These are phyloP conservation scores for Petrea volubilis DNA, from an alignment of 257 asterid species.

Conservation along the genomic window DNA sequence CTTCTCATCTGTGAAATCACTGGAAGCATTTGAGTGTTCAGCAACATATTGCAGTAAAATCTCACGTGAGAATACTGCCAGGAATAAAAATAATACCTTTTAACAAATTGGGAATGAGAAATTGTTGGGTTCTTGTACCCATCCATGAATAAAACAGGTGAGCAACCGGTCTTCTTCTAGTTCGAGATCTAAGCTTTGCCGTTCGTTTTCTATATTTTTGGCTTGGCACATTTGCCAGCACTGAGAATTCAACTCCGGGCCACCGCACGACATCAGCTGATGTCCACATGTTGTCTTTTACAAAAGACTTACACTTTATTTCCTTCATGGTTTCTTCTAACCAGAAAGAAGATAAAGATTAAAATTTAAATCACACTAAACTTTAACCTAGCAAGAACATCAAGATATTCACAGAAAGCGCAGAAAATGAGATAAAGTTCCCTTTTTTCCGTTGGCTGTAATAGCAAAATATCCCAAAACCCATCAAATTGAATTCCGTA, in stretches of 20 bases:
- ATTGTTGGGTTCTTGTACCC: slow-evolving; percentile 31
- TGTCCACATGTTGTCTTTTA: slow-evolving; percentile 69
- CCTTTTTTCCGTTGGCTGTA: slow-evolving; percentile 9
- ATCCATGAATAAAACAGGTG: slow-evolving; percentile 38
- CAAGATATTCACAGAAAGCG: background rate
- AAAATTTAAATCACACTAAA: slow-evolving; percentile 16
- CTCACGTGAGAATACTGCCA: slow-evolving; percentile 17
- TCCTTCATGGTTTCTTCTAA: slow-evolving; percentile 46
- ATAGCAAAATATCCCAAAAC: background rate
- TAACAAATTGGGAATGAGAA: slow-evolving; percentile 33
- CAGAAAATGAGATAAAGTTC: background rate
- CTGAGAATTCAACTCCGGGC: slow-evolving; percentile 46
- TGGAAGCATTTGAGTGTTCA: slow-evolving; percentile 87
- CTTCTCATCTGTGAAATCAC: slow-evolving; percentile 75
- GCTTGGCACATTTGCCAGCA: slow-evolving; percentile 43
- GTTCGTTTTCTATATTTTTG: slow-evolving; percentile 42
- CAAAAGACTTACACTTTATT: slow-evolving; percentile 35
- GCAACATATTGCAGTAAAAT: slow-evolving; percentile 49
- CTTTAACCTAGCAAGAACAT: slow-evolving; percentile 7
- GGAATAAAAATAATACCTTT: slow-evolving; percentile 61
- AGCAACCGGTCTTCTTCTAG: slow-evolving; percentile 45
- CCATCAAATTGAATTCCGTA: no score
- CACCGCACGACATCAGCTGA: slow-evolving; percentile 64
- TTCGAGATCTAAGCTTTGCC: slow-evolving; percentile 37
- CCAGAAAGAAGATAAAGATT: slow-evolving; percentile 19